Conservation (phyloP, 2,329 filamentous ascomycete genomes). For the Beauveria medogensis region DNA sequence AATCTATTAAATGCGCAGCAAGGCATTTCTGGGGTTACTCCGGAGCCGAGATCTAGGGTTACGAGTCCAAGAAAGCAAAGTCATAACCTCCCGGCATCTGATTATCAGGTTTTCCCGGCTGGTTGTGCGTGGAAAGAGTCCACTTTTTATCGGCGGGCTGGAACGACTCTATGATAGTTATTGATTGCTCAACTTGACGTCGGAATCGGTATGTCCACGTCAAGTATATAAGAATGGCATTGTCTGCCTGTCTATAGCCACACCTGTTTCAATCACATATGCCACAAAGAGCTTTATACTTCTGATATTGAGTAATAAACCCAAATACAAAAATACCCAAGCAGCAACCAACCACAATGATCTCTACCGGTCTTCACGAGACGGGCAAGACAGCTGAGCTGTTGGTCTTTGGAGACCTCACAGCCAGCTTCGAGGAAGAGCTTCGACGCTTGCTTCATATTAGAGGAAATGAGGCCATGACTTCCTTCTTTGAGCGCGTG, state of each 20-base stretch:
- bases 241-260: background rate
- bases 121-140: background rate
- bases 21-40: background rate
- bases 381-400: constrained; percentile 7
- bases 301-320: background rate
- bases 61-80: background rate
- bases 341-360: background rate
- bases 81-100: background rate
- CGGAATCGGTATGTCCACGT: background rate
- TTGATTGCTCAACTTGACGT: background rate
- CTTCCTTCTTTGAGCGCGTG: constrained; percentile 19
- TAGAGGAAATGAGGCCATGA: constrained; percentile 17
- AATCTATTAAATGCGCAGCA: background rate
- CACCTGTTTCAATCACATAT: background rate
- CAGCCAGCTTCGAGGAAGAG: constrained; percentile 16
- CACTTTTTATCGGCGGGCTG: background rate
- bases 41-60: background rate
- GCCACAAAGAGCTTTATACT: background rate
- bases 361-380: background rate
- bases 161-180: background rate
- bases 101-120: background rate
- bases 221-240: background rate
- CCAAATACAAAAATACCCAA: background rate
- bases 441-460: constrained; percentile 17
- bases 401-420: constrained; percentile 19